These are phyloP conservation scores for Komagataella pastoris DNA, from an alignment of 805 yeast genomes.

Conservation along the genomic window DNA sequence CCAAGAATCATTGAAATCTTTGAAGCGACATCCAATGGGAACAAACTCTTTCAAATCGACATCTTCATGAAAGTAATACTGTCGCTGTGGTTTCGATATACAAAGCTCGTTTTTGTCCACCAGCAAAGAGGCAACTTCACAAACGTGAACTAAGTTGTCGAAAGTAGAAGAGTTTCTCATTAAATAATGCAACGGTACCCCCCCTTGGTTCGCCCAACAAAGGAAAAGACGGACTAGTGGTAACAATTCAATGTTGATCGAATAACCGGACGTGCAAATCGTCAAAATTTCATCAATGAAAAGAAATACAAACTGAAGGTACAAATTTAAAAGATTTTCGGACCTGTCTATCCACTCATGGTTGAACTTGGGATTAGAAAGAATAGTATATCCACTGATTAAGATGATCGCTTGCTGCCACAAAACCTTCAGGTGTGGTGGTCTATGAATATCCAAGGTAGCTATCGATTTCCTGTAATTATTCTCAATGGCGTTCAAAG, in stretches of 20 bases:
- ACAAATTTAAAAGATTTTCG: slow-evolving; percentile 12
- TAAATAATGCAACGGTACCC: slow-evolving; percentile 20
- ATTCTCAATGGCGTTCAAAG: slow-evolving; percentile 14
- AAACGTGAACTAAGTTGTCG: not conserved
- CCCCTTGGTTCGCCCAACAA: slow-evolving; percentile 44
- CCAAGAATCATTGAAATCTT: slow-evolving; percentile 45
- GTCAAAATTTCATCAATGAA: slow-evolving; percentile 21
- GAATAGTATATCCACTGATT: slow-evolving; percentile 22
- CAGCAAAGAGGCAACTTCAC: slow-evolving; percentile 3
- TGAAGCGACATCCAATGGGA: slow-evolving; percentile 37
- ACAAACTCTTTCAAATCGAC: slow-evolving; percentile 45
- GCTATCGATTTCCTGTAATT: slow-evolving; percentile 17
- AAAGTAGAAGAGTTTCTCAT: not conserved
- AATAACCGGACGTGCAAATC: slow-evolving; percentile 10
- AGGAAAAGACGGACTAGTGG: slow-evolving; percentile 34
- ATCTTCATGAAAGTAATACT: slow-evolving; percentile 51
- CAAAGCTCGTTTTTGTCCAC: not conserved
- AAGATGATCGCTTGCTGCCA: slow-evolving; percentile 23
- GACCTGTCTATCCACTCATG: slow-evolving; percentile 9
- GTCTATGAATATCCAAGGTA: slow-evolving; percentile 17
- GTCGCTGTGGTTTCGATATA: slow-evolving; percentile 27
- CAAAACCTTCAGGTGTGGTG: slow-evolving; percentile 18
- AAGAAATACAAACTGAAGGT: slow-evolving; percentile 26
- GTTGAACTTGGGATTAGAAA: slow-evolving; percentile 11
- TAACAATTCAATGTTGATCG: slow-evolving; percentile 7